Evolutionary conservation across 495 filamentous ascomycete genomes (phyloP).

Genomic region (Jackrogersella multiformis): DNA sequence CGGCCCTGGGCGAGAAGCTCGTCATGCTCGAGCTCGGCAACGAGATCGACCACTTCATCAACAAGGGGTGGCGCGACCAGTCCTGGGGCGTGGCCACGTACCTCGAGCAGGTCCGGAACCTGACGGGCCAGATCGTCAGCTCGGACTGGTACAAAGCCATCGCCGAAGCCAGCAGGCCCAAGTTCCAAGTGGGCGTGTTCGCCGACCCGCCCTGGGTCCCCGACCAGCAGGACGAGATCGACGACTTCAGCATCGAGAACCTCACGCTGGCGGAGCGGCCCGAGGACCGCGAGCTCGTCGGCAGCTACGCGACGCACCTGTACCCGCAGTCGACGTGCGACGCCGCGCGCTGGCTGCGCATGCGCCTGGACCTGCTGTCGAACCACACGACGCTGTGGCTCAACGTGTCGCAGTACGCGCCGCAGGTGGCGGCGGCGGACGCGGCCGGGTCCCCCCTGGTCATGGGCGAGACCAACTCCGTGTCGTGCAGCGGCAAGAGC

Average conservation of each 20-base stretch:
- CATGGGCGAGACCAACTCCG: constrained; percentile 54
- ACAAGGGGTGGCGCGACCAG: constrained; percentile 42
- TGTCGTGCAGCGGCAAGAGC: constrained; percentile 46
- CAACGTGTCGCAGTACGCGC: constrained; percentile 45
- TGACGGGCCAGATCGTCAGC: constrained; percentile 38
- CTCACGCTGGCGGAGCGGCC: constrained; percentile 62
- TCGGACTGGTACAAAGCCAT: constrained; percentile 36
- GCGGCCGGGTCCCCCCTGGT: constrained; percentile 43
- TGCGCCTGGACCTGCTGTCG: constrained; percentile 42
- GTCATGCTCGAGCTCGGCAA: constrained; percentile 45
- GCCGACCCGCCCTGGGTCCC: constrained; percentile 46
- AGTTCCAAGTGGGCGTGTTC: constrained; percentile 45
- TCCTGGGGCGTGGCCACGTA: constrained; percentile 40
- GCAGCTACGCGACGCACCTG: constrained; percentile 44
- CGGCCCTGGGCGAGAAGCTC: constrained; percentile 37
- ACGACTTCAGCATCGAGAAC: constrained; percentile 45
- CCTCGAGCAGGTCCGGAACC: constrained; percentile 41
- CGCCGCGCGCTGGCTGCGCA: constrained; percentile 36
- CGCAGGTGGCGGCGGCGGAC: constrained; percentile 42
- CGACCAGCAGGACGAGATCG: constrained; percentile 46
- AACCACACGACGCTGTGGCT: constrained; percentile 42
- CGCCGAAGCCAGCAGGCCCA: constrained; percentile 10
- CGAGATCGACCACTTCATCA: constrained; percentile 48
- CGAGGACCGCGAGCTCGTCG: constrained; percentile 55
- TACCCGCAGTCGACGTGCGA: constrained; percentile 49